Percentiles rank a stretch among this genome's conserved stretches.
These are phyloP conservation scores for Cutaneotrichosporon arboriforme DNA, from an alignment of 1,284 basidiomycete genomes.

Conservation along the genomic window DNA sequence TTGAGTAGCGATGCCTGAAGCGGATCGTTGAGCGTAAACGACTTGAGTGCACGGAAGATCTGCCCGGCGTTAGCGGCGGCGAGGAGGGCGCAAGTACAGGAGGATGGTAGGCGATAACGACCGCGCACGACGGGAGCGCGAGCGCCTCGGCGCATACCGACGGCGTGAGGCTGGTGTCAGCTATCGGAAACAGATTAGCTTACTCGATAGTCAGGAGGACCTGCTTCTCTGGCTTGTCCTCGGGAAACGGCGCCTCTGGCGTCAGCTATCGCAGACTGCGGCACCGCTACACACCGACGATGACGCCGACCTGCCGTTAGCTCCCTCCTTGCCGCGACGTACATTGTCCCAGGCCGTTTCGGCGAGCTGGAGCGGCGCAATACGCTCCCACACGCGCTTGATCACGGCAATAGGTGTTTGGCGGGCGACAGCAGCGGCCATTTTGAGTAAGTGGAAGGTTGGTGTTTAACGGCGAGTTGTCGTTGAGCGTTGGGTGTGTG, in stretches of 20 bases:
- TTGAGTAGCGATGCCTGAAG: constrained; percentile 73
- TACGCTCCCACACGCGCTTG: constrained; percentile 53
- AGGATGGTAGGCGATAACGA: constrained; percentile 81
- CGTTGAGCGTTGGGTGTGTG: background rate
- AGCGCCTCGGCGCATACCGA: constrained; percentile 72
- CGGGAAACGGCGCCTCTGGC: constrained; percentile 66
- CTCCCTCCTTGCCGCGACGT: constrained; percentile 33
- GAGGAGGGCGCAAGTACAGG: constrained; percentile 46
- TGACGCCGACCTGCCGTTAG: constrained; percentile 64
- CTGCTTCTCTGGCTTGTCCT: constrained; percentile 51
- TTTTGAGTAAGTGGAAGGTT: background rate
- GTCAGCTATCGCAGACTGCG: background rate
- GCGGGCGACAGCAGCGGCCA: background rate
- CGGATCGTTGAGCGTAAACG: constrained; percentile 70
- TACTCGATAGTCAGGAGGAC: constrained; percentile 82
- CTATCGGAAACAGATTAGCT: constrained; percentile 28
- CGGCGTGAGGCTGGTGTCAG: constrained; percentile 62
- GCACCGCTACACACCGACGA: constrained; percentile 57
- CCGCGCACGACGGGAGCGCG: constrained; percentile 55
- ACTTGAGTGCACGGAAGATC: constrained; percentile 75
- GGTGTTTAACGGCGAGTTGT: too few relatives aligned
- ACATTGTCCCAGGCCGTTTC: constrained; percentile 85
- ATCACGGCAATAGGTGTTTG: constrained; percentile 34
- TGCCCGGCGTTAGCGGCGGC: constrained; percentile 12
- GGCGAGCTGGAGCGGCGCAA: constrained; percentile 77